phyloP scores from a whole-genome alignment of 179 eudicot species.

The Beta corolliflora region DNA sequence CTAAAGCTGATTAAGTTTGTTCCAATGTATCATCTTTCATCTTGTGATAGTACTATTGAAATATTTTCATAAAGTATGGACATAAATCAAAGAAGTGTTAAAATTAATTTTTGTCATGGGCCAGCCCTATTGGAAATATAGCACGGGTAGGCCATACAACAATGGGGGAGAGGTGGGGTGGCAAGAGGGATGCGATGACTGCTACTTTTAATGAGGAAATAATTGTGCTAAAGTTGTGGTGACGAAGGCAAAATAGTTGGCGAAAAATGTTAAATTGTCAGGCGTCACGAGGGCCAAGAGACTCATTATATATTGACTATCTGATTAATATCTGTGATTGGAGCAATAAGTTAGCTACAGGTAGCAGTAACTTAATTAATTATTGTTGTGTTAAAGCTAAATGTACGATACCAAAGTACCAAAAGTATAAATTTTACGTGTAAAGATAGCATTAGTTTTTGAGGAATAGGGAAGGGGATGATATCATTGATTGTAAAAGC shows the following conservation, averaged over 20 bases:
- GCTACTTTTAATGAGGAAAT: background rate
- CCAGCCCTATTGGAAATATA: background rate
- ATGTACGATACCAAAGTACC: no score
- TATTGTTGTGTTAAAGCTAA: no score
- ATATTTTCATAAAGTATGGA: no score
- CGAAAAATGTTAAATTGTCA: background rate
- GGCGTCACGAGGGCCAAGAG: constrained; percentile 2
- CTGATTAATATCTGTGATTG: background rate
- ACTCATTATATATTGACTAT: background rate
- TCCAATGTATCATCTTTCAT: no score
- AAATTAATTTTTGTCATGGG: background rate
- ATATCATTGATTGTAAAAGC: no score
- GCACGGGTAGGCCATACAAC: constrained; percentile 1
- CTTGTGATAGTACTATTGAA: no score
- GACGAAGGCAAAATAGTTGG: background rate
- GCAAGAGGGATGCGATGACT: background rate
- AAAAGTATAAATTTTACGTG: no score
- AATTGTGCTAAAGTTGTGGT: constrained; percentile 11
- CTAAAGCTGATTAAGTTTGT: no score
- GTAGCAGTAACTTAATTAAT: background rate
- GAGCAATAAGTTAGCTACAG: background rate
- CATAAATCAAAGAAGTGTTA: no score
- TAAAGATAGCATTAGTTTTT: no score
- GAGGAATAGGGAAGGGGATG: no score
- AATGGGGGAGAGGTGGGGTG: background rate